A percentile compares a stretch with the other conserved stretches of the same genome.
Evolutionary conservation across 2,329 filamentous ascomycete genomes (phyloP).

Genomic region (Fusarium sp.): DNA sequence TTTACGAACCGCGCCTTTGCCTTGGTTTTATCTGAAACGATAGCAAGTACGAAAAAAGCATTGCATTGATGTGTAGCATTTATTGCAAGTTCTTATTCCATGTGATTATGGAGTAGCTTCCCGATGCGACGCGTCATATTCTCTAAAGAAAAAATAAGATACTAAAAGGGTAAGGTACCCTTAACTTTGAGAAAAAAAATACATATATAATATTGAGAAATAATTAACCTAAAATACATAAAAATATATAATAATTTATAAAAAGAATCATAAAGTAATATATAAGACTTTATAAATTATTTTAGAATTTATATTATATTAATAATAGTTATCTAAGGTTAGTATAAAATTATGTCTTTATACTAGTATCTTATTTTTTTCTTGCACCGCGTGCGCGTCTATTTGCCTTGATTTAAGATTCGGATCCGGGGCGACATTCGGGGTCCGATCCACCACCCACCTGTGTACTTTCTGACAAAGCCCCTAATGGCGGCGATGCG

Average conservation of each 20-base stretch:
- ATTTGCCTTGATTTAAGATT: slow-evolving; percentile 56
- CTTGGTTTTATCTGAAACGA: slow-evolving; percentile 36
- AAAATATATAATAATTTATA: too few relatives aligned
- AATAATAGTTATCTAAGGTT: too few relatives aligned
- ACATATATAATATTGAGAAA: too few relatives aligned
- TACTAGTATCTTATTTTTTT: too few relatives aligned
- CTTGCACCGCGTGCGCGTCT: not conserved
- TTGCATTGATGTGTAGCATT: slow-evolving; percentile 3
- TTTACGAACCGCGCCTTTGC: slow-evolving; percentile 13
- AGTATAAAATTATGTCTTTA: too few relatives aligned
- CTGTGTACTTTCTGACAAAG: slow-evolving; percentile 59
- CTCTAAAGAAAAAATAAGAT: too few relatives aligned
- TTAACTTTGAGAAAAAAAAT: too few relatives aligned
- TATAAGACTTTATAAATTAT: too few relatives aligned
- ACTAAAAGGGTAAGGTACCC: too few relatives aligned
- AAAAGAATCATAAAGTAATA: too few relatives aligned
- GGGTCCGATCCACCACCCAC: slow-evolving; percentile 75
- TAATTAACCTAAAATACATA: too few relatives aligned
- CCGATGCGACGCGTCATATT: not conserved
- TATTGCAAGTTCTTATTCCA: slow-evolving; percentile 16
- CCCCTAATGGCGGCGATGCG: slow-evolving; percentile 55
- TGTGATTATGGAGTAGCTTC: not conserved
- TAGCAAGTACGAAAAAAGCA: slow-evolving; percentile 33
- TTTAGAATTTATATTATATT: too few relatives aligned
- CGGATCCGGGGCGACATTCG: slow-evolving; percentile 68